These are phyloP conservation scores for Malus hybrid DNA, from an alignment of 331 rosid species.

Conservation along the genomic window DNA sequence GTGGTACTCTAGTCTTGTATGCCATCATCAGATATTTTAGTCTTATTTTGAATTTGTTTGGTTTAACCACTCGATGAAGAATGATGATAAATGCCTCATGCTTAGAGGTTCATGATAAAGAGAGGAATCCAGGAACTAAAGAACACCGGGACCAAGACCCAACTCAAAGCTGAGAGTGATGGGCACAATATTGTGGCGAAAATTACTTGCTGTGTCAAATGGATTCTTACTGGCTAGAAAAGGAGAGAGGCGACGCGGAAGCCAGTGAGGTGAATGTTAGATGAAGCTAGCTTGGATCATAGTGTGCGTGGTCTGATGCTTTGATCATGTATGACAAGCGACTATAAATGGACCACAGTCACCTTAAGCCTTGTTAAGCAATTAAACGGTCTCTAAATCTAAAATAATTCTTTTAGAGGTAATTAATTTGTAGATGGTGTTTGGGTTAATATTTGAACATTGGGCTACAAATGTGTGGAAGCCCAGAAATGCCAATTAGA, in stretches of 20 bases:
- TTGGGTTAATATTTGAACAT: too few relatives aligned
- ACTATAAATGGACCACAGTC: neutral
- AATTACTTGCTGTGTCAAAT: neutral
- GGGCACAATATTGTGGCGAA: slow-evolving; percentile 30
- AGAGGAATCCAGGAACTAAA: slow-evolving; percentile 17
- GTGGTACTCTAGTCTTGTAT: neutral
- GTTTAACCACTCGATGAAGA: neutral
- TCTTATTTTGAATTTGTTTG: neutral
- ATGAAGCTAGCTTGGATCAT: neutral
- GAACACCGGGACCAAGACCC: slow-evolving; percentile 39
- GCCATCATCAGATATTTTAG: neutral
- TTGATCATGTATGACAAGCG: neutral
- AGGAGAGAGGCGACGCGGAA: slow-evolving; percentile 27
- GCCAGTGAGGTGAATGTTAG: slow-evolving; percentile 12
- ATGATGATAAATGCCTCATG: neutral
- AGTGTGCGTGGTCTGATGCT: neutral
- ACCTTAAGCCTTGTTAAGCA: neutral
- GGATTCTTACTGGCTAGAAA: slow-evolving; percentile 21
- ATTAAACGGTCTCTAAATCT: neutral
- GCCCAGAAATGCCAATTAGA: too few relatives aligned
- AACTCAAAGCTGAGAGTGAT: slow-evolving; percentile 37
- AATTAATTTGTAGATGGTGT: too few relatives aligned
- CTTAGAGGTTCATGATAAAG: neutral
- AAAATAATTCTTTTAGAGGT: too few relatives aligned
- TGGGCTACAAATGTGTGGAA: too few relatives aligned